Evolutionary conservation across 805 yeast genomes (phyloP), one percentile per base, ranked within the genome.

Genomic region (Metschnikowia picachoensis): DNA sequence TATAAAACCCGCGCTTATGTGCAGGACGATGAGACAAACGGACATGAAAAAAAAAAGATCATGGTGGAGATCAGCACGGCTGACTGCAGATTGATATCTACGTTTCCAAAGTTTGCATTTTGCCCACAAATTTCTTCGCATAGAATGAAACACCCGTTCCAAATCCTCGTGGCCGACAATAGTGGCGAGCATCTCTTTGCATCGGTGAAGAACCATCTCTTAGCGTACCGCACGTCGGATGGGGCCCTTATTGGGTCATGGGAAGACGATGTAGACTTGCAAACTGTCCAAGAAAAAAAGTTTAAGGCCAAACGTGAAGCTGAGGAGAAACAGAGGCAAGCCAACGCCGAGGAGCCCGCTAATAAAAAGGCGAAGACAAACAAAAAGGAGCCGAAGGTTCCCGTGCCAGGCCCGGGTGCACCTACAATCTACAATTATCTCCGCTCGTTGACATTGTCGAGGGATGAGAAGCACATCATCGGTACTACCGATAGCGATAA

Each of bases 401-500:
- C 52, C 1, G 52, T 46, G 8, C 58, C 59, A 2, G 57, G 87
- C 2, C 76, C 81, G 1, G 89, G 87, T 8, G 86, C 86, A 4
- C 86, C 87, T 20, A 80, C 79, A 41, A 73, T 79, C 25, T 80
- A 76, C 61, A 83, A 83, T 50, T 81, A 84, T 55, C 79, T 91
- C 40, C 77, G 95, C 61, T 76, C 81, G 17, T 62, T 91, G 51
- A 64, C 67, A 8, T 59, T 88, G 42, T 66, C 78, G 20, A 70
- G 77, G 53, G 85, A 81, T 38, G 67, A 60, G 17, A 62, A 71
- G 35, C 71, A 73, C 56, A 61, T 91, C 32, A 71, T 87, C 25
- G 85, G 81, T 1, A 81, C 87, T 37, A 83, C 95, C 2, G 96
- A 88, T 60, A 85, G 84, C 47, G 95, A 87, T 60, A 94, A 92